Conservation (phyloP, 2,329 filamentous ascomycete genomes). For the Verticillium klebahnii region DNA sequence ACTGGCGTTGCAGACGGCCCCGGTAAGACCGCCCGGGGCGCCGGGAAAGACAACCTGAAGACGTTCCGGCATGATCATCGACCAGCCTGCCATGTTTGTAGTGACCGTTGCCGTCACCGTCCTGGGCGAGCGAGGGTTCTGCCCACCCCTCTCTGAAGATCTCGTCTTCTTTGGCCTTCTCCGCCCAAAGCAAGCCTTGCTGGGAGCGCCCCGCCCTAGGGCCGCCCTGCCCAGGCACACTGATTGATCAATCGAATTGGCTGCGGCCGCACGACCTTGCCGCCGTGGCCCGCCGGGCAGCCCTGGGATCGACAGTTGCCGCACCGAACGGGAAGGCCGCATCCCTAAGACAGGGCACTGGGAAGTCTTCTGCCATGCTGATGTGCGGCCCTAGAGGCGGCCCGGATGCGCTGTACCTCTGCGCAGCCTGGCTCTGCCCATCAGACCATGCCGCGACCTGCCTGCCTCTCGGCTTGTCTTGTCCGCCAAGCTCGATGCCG, state of each 20-base stretch:
- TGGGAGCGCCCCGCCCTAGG: neutral
- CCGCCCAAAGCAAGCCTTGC: neutral
- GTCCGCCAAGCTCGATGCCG: neutral
- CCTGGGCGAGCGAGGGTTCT: neutral
- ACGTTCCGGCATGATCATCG: neutral
- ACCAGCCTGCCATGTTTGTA: neutral
- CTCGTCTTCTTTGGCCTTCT: neutral
- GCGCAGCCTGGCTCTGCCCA: neutral
- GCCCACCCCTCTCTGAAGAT: neutral
- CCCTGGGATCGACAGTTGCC: neutral
- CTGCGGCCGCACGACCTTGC: neutral
- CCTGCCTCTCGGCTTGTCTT: neutral
- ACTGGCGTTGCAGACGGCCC: neutral
- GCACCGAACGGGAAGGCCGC: neutral
- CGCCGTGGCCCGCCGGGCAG: neutral
- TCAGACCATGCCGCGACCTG: neutral
- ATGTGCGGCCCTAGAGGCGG: neutral
- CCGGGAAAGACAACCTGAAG: neutral
- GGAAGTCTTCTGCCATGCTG: neutral
- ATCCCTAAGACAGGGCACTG: neutral
- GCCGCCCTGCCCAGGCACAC: neutral
- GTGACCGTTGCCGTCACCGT: neutral
- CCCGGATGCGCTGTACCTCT: neutral
- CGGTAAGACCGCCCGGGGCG: neutral
- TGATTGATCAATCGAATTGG: neutral